Evolutionary conservation across 306 rosid genomes (phyloP), one percentile per base, ranked within the genome.

Genomic region (Begonia peltatifolia): DNA sequence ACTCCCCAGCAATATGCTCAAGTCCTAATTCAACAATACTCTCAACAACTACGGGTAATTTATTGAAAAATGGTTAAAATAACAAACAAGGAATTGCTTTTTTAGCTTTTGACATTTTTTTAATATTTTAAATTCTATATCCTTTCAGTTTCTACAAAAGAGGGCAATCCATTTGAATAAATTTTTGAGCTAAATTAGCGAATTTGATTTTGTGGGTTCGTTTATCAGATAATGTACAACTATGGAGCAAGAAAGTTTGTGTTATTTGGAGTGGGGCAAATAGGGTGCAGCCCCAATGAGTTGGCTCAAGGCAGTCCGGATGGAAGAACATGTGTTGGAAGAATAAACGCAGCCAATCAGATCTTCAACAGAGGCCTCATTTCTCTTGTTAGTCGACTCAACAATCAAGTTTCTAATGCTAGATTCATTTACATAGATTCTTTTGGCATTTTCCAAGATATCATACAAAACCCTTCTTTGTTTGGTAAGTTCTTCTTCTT

Each of bases 221-320:
- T 30, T 30, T 7, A 5, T 30, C 38, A 30, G 38, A 16, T 30
- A 20, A 2, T 90, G 74, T 86, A 90, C 59, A 72, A 75, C 50
- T 71, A 86, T 43, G 99, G 99, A 59, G 99, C 94, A 57, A 80
- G 99, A 67, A 90, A 83, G 60, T 57, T 90, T 66, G 99, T 53
- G 18, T 49, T 90, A 57, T 86, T 80, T 68, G 99, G 96, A 51
- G 25, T 90, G 18, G 99, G 99, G 13, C 84, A 77, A 56, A 78
- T 90, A 55, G 99, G 95, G 11, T 90, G 99, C 63, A 86, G 86
- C 55, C 95, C 99, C 1, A 83, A 53, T 53, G 86, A 62, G 55
- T 56, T 90, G 81, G 93, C 99, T 10, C 87, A 83, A 50, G 79
- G 76, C 25, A 86, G 97, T 72, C 76, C 66, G 42, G 93, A 90